Evolutionary conservation across 345 rosid species (phyloP), one percentile per base, ranked within the genome.

Genomic region (Lagerstroemia speciosa): DNA sequence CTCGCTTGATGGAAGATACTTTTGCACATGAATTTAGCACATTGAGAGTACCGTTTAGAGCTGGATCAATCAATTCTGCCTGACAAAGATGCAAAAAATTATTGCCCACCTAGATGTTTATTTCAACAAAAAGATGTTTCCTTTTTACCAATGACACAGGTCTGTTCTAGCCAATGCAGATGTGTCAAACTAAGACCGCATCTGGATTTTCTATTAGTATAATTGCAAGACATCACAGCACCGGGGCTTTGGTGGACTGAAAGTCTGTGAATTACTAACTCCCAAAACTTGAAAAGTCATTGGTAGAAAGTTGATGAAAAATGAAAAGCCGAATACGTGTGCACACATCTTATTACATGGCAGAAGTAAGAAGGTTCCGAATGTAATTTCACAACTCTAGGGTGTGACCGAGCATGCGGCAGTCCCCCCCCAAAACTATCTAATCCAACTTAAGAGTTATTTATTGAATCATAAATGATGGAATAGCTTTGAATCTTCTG

Each of bases 41-140:
- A 78, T 93, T 93, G 41, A 90, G 79, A 37, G 98, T 93, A 48
- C 97, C 98, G 64, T 86, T 90, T 67, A 93, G 81, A 0, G 98
- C 98, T 74, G 93, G 98, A 73, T 86, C 97, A 70, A 90, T 70
- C 76, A 90, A 78, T 73, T 93, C 96, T 50, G 75, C 84, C 98
- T 93, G 84, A 69, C 15, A 65, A 78, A 76, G 27, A 68, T 36
- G 43, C 33, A 29, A 58, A 15, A 58, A 5, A 27, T 58, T 27
- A 58, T 26, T 26, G 29, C 29, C 33, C 33, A 58, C 29, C 19
- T n/a, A 58, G 63, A 58, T 55, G 46, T 15, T 53, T 53, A 53
- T 53, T 17, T 15, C 60, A 53, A 53, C 29, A 8, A 53, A 53
- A 53, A 24, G 27, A 24, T 24, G 8, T 53, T 53, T n/a, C 12